Conservation (phyloP, 805 yeast species). For the Cyberlindnera bimundalis region DNA sequence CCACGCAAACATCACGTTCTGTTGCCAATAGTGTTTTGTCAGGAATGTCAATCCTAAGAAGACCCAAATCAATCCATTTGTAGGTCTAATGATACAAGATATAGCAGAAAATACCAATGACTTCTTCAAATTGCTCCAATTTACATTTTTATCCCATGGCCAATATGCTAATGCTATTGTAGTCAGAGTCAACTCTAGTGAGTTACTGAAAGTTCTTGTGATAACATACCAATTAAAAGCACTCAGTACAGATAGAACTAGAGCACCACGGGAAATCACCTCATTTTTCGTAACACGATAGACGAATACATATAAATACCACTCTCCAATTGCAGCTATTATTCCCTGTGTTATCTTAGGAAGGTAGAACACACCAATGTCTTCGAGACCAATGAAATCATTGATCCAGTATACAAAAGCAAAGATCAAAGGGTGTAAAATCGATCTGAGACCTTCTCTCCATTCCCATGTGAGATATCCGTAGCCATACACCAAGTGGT, state of each 20-base stretch:
- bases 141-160: conserved; percentile 51
- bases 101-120: conserved; percentile 53
- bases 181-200: conserved; percentile 72
- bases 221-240: conserved; percentile 80
- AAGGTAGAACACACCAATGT: conserved; percentile 38
- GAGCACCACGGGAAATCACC: conserved; percentile 37
- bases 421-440: conserved; percentile 75
- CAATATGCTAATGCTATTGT: conserved; percentile 63
- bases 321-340: conserved; percentile 72
- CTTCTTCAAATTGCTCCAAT: conserved; percentile 24
- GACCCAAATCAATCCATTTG: conserved; percentile 76
- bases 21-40: conserved; percentile 8
- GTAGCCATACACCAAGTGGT: conserved; percentile 63
- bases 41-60: conserved; percentile 43
- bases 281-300: conserved; percentile 32
- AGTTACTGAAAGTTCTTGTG: conserved; percentile 83
- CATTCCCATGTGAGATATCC: conserved; percentile 97
- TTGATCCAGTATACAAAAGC: conserved; percentile 40
- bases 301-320: conserved; percentile 49
- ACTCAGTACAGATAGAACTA: conserved; percentile 52
- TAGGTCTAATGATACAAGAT: conserved; percentile 77
- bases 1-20: conserved; percentile 15
- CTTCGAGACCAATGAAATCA: conserved; percentile 32
- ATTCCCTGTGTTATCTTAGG: conserved; percentile 73
- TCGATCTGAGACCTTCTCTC: conserved; percentile 69